phyloP scores from a whole-genome alignment of 2,329 filamentous ascomycete species.

The Coccinonectria pachysandricola region DNA sequence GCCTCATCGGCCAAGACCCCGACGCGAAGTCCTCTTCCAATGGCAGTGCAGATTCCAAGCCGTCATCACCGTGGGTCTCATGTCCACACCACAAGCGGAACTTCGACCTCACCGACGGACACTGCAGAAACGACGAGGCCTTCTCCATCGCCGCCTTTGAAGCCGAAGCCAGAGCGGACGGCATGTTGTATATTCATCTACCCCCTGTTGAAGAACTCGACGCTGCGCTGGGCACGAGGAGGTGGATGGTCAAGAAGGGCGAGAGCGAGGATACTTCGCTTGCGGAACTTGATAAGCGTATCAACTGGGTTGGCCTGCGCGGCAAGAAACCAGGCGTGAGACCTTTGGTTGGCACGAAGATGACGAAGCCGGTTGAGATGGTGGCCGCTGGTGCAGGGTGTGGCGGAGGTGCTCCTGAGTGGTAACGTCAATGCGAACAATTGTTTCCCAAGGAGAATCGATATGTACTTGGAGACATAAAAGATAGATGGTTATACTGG shows the following conservation, averaged over 20 bases:
- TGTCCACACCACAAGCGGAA: conserved; percentile 89
- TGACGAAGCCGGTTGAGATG: conserved; percentile 29
- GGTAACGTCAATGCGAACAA: conserved; percentile 25
- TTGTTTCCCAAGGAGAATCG: too few relatives aligned
- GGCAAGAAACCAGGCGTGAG: conserved; percentile 32
- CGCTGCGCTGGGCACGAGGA: conserved; percentile 62
- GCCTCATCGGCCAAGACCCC: conserved; percentile 61
- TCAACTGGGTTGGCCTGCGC: conserved; percentile 32
- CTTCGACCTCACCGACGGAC: conserved; percentile 63
- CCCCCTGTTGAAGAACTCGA: conserved; percentile 76
- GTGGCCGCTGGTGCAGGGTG: conserved; percentile 26
- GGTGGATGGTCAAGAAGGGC: conserved; percentile 67
- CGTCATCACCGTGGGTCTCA: conserved; percentile 59
- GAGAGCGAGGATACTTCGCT: conserved; percentile 40
- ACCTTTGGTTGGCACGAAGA: conserved; percentile 22
- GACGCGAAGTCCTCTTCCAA: conserved; percentile 18
- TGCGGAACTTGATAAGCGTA: conserved; percentile 36
- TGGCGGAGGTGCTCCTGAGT: conserved; percentile 36
- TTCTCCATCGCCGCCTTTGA: conserved; percentile 77
- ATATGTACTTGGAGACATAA: conserved; percentile 2
- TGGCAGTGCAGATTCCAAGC: conserved; percentile 10
- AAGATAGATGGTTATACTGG: conserved; percentile 2
- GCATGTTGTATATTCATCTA: conserved; percentile 68
- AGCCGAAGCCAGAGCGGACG: conserved; percentile 62
- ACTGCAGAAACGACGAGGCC: conserved; percentile 62